Percentiles rank a stretch among this genome's conserved stretches.
Conservation (phyloP, 148 eudicot genomes). For the Arbutus unedo region DNA sequence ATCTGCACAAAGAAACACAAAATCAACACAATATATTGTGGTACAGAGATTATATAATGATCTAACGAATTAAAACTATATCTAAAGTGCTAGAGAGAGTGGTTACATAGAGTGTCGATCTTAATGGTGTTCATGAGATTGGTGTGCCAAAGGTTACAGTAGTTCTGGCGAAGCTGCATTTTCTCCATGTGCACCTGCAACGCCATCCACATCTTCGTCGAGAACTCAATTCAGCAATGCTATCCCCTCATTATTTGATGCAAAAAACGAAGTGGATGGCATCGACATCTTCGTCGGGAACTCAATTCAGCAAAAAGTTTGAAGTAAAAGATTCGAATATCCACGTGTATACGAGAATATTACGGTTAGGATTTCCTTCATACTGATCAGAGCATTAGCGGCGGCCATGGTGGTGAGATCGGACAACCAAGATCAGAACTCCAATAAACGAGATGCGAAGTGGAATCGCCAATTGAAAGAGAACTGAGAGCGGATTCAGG, state of each 20-base stretch:
- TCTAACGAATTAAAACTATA: not conserved
- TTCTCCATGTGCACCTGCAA: slow-evolving; percentile 3
- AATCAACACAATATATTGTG: not conserved
- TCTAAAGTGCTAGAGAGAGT: not conserved
- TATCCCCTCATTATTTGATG: not conserved
- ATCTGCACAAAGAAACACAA: not conserved
- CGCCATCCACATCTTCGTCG: not conserved
- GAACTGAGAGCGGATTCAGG: not conserved
- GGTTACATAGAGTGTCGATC: not conserved
- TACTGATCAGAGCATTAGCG: slow-evolving; percentile 93
- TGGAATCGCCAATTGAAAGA: slow-evolving; percentile 11
- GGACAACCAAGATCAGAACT: slow-evolving; percentile 7
- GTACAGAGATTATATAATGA: not conserved
- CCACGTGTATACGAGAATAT: not conserved
- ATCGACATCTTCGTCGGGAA: too few relatives aligned
- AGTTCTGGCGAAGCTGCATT: slow-evolving; percentile 11
- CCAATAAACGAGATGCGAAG: slow-evolving; percentile 16
- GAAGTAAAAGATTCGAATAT: not conserved
- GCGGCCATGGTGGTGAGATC: slow-evolving; percentile 84
- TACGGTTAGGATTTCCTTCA: slow-evolving; percentile 95
- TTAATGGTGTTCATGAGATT: not conserved
- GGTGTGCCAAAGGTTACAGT: slow-evolving; percentile 8
- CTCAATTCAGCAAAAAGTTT: slow-evolving; percentile 9
- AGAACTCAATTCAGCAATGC: not conserved
- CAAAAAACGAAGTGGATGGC: not conserved